phyloP scores from a whole-genome alignment of 129 eudicot genomes.

The Arctium minus region DNA sequence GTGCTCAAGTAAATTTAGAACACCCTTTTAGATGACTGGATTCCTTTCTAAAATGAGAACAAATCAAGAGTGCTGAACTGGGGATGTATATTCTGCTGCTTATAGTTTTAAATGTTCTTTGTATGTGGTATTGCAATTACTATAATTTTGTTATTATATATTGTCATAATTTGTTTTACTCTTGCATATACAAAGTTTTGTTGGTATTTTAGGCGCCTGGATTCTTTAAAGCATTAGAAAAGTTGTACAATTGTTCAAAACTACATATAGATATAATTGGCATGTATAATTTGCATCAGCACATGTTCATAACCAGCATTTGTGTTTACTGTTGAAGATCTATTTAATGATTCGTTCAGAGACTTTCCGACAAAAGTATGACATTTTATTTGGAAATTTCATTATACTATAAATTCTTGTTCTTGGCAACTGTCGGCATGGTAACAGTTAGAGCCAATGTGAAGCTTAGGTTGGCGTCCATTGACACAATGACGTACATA shows the following conservation, averaged over 20 bases:
- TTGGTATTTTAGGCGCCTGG: neutral
- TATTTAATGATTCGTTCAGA: neutral
- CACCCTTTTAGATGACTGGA: neutral
- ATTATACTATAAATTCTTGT: neutral
- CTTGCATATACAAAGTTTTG: neutral
- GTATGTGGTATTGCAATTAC: neutral
- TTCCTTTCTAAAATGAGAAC: neutral
- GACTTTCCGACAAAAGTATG: neutral
- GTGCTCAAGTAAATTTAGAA: neutral
- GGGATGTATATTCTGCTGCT: neutral
- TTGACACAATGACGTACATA: neutral
- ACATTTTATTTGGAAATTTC: neutral
- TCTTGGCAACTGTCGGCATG: neutral
- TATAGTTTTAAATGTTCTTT: neutral
- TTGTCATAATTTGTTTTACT: neutral
- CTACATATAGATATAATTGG: neutral
- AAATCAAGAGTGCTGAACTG: neutral
- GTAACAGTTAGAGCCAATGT: neutral
- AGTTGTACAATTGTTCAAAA: neutral
- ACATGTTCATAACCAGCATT: neutral
- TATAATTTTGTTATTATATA: neutral
- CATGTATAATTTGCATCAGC: neutral
- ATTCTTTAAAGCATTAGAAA: neutral
- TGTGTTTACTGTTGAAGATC: neutral
- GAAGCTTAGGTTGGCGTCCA: neutral